phyloP scores from a whole-genome alignment of 768 basidiomycete genomes.

The Crepidotus variabilis region DNA sequence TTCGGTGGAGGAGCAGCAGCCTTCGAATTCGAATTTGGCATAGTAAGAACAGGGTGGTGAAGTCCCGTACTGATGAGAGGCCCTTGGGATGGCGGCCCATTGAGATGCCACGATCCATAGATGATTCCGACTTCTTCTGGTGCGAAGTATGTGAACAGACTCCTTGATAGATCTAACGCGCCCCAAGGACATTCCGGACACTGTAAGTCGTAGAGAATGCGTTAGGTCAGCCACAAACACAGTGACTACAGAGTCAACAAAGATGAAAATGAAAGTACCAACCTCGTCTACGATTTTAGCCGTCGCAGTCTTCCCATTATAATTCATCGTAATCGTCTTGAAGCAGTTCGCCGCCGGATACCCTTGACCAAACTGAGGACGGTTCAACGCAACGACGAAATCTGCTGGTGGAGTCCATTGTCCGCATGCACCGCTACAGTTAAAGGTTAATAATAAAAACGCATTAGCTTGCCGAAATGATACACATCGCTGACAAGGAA shows the following conservation, averaged over 20 bases:
- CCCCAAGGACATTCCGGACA: slow-evolving; percentile 64
- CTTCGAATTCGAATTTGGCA: too few relatives aligned
- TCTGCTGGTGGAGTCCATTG: slow-evolving; percentile 4
- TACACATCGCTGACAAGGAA: background rate
- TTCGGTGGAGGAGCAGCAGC: too few relatives aligned
- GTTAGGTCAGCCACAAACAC: slow-evolving; percentile 2
- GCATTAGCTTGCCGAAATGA: slow-evolving; percentile 3
- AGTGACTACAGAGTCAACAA: background rate
- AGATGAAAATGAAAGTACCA: slow-evolving; percentile 10
- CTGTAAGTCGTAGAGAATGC: slow-evolving; percentile 23
- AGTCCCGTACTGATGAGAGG: slow-evolving; percentile 7
- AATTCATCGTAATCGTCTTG: slow-evolving; percentile 55
- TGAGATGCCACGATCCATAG: slow-evolving; percentile 58
- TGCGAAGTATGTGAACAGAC: slow-evolving; percentile 65
- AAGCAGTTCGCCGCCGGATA: slow-evolving; percentile 69
- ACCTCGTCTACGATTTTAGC: slow-evolving; percentile 68
- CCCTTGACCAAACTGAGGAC: slow-evolving; percentile 48
- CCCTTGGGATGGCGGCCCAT: slow-evolving; percentile 25
- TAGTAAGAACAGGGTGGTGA: background rate
- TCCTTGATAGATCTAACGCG: slow-evolving; percentile 65
- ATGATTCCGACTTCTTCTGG: slow-evolving; percentile 46
- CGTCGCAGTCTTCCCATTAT: slow-evolving; percentile 51
- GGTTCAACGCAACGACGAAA: slow-evolving; percentile 12
- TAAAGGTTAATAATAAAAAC: background rate
- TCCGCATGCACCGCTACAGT: slow-evolving; percentile 55